Conservation (phyloP, 306 rosid species). For the Quercus wislizeni region DNA sequence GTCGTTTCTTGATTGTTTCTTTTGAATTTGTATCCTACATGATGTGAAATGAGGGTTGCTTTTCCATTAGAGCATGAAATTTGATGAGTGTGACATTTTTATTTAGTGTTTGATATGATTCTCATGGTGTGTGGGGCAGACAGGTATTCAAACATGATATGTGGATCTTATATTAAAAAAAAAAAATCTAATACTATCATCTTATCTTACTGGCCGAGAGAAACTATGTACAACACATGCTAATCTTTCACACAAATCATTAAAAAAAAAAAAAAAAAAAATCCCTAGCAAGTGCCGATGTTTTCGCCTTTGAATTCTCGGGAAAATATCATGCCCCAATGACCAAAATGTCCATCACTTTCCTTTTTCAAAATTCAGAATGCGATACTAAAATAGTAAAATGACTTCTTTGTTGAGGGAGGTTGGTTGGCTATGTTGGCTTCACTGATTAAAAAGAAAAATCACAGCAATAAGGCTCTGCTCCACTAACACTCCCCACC, state of each 20-base stretch:
- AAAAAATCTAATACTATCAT: too few species aligned
- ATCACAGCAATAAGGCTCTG: background rate
- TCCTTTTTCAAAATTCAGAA: background rate
- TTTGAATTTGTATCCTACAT: too few species aligned
- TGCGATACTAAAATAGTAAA: background rate
- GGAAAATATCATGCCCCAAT: background rate
- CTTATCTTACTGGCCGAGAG: background rate
- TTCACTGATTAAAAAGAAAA: background rate
- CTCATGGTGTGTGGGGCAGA: too few species aligned
- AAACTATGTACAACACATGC: conserved; percentile 15
- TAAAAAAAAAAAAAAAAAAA: background rate
- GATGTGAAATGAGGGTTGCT: too few species aligned
- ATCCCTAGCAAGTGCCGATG: conserved; percentile 23
- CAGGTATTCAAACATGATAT: too few species aligned
- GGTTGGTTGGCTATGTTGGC: background rate
- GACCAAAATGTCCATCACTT: conserved; percentile 15
- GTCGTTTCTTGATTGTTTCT: too few species aligned
- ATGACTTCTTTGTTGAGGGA: background rate
- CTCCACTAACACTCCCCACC: background rate
- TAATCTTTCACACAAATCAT: background rate
- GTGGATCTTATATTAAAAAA: background rate
- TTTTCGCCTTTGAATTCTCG: conserved; percentile 17
- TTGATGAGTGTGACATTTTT: too few species aligned
- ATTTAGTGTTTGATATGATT: too few species aligned
- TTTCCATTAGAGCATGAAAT: too few species aligned